Evolutionary conservation across 148 eudicot genomes (phyloP).

Genomic region (Camellia japonica): DNA sequence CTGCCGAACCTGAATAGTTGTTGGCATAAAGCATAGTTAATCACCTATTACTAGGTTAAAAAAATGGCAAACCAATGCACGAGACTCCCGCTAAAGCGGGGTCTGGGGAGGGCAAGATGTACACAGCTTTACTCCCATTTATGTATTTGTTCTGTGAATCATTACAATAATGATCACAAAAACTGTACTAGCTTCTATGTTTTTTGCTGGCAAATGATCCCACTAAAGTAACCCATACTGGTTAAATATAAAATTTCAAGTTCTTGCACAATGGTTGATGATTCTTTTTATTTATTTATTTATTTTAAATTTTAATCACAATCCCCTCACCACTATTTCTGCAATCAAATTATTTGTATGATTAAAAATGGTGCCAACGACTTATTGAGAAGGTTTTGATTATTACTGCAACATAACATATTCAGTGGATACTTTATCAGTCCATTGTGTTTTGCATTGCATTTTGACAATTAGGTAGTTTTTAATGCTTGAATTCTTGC

Average conservation of each 20-base stretch:
- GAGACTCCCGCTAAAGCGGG: too few relatives aligned
- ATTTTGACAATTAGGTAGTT: background rate
- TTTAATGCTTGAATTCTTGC: too few relatives aligned
- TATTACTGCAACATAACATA: background rate
- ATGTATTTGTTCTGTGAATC: background rate
- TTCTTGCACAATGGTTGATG: background rate
- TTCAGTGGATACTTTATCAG: background rate
- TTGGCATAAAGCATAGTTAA: background rate
- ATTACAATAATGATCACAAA: background rate
- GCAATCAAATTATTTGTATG: background rate
- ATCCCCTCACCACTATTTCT: background rate
- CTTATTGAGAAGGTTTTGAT: background rate
- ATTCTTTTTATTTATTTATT: background rate
- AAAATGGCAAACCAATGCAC: too few relatives aligned
- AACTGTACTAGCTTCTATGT: background rate
- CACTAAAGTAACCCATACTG: background rate
- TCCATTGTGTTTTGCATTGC: background rate
- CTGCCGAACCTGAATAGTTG: background rate
- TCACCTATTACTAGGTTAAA: background rate
- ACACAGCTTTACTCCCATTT: too few relatives aligned
- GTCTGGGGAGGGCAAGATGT: too few relatives aligned
- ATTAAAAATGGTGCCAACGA: background rate
- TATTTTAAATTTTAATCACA: too few relatives aligned
- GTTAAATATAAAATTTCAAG: background rate
- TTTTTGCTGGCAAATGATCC: conserved; percentile 3